A percentile compares a stretch with the other conserved stretches of the same genome.
Conservation (phyloP, 495 filamentous ascomycete genomes). For the Aspergillus nanangensis region DNA sequence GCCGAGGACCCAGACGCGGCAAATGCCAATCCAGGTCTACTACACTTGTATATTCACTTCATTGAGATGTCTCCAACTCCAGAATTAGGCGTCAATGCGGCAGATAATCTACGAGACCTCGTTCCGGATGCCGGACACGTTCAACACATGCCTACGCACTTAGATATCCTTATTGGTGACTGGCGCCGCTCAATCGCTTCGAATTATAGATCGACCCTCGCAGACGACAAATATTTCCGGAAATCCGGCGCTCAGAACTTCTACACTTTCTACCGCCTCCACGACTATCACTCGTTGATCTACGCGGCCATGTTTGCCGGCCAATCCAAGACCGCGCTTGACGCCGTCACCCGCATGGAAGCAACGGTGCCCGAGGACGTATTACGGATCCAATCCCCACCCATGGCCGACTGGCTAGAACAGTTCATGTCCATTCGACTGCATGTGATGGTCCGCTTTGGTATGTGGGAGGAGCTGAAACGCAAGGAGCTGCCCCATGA, state of each 20-base stretch:
- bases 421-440: slow-evolving; percentile 54
- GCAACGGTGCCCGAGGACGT: slow-evolving; percentile 48
- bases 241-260: slow-evolving; percentile 50
- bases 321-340: slow-evolving; percentile 45
- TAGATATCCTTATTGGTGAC: slow-evolving; percentile 61
- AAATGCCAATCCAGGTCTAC: slow-evolving; percentile 49
- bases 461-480: slow-evolving; percentile 55
- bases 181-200: slow-evolving; percentile 53
- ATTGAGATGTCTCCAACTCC: slow-evolving; percentile 64
- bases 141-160: slow-evolving; percentile 63
- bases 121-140: slow-evolving; percentile 61
- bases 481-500: slow-evolving; percentile 44
- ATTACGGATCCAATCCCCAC: slow-evolving; percentile 47
- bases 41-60: slow-evolving; percentile 65
- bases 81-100: slow-evolving; percentile 47
- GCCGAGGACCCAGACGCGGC: slow-evolving; percentile 21
- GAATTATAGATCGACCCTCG: slow-evolving; percentile 50
- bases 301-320: slow-evolving; percentile 69
- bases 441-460: slow-evolving; percentile 62
- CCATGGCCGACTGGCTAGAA: slow-evolving; percentile 65
- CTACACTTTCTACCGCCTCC: slow-evolving; percentile 60
- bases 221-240: slow-evolving; percentile 54
- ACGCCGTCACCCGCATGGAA: slow-evolving; percentile 48
- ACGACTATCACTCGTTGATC: slow-evolving; percentile 60
- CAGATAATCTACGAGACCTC: slow-evolving; percentile 54